Percentiles rank a stretch among this genome's conserved stretches.
These are phyloP conservation scores for Penicillium olsonii DNA, from an alignment of 2,329 filamentous ascomycete species.

Conservation along the genomic window DNA sequence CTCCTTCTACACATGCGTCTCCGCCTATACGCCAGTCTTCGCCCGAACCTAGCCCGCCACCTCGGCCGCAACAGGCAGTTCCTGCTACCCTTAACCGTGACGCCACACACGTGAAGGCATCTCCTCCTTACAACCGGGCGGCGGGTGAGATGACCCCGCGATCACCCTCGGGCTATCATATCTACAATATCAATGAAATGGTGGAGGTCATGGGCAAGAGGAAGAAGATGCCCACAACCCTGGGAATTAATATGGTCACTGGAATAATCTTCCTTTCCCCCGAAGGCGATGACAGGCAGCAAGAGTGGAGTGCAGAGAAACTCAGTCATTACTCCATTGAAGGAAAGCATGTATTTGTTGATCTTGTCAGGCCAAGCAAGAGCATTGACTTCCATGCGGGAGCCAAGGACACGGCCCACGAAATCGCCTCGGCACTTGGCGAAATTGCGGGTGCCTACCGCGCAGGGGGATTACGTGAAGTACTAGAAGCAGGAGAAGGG, in stretches of 20 bases:
- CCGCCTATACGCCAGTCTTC: slow-evolving; percentile 63
- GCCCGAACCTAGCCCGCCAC: slow-evolving; percentile 49
- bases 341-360: slow-evolving; percentile 96
- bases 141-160: slow-evolving; percentile 51
- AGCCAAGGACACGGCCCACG: slow-evolving; percentile 92
- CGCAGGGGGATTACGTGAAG: slow-evolving; percentile 78
- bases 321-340: slow-evolving; percentile 98
- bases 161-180: slow-evolving; percentile 79
- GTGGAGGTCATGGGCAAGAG: slow-evolving; percentile 94
- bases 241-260: slow-evolving; percentile 88
- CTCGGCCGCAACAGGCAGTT: slow-evolving; percentile 18
- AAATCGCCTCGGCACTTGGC: slow-evolving; percentile 84
- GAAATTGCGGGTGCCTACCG: slow-evolving; percentile 84
- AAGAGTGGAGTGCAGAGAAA: slow-evolving; percentile 92
- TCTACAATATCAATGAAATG: slow-evolving; percentile 98
- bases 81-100: slow-evolving; percentile 31
- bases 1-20: slow-evolving; percentile 56
- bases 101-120: slow-evolving; percentile 51
- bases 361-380: slow-evolving; percentile 87
- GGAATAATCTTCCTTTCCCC: slow-evolving; percentile 89
- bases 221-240: slow-evolving; percentile 96
- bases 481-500: slow-evolving; percentile 76
- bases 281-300: slow-evolving; percentile 78
- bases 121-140: slow-evolving; percentile 58
- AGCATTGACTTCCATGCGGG: slow-evolving; percentile 96